These are phyloP conservation scores for Colletotrichum sansevieriae DNA, from an alignment of 2,329 filamentous ascomycete genomes.

Conservation along the genomic window DNA sequence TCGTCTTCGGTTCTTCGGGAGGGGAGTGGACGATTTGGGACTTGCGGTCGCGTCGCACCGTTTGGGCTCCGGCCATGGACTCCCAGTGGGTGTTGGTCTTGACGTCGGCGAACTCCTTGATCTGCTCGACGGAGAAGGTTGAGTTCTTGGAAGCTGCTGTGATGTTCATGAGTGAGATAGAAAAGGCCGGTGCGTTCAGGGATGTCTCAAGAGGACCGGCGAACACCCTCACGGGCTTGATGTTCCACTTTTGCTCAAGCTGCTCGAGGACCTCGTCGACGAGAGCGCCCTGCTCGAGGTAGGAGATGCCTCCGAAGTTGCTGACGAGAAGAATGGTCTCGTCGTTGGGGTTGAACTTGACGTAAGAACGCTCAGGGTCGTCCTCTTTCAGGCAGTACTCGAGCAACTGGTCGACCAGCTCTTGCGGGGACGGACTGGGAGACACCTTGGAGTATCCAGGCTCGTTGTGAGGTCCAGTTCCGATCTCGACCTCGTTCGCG, in stretches of 20 bases:
- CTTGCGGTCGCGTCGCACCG: slow-evolving; percentile 50
- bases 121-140: slow-evolving; percentile 62
- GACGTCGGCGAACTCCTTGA: slow-evolving; percentile 74
- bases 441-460: slow-evolving; percentile 70
- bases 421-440: slow-evolving; percentile 62
- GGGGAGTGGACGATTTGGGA: slow-evolving; percentile 59
- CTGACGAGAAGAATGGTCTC: slow-evolving; percentile 67
- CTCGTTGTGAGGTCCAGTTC: slow-evolving; percentile 77
- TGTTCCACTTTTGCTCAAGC: slow-evolving; percentile 60
- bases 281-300: slow-evolving; percentile 68
- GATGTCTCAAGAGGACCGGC: slow-evolving; percentile 78
- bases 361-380: slow-evolving; percentile 63
- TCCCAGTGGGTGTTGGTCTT: slow-evolving; percentile 71
- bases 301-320: slow-evolving; percentile 71
- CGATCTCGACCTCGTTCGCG: slow-evolving; percentile 69
- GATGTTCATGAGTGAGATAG: slow-evolving; percentile 74
- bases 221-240: slow-evolving; percentile 67
- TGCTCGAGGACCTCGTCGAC: slow-evolving; percentile 67
- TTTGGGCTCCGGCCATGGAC: slow-evolving; percentile 62
- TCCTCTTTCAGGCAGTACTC: slow-evolving; percentile 70
- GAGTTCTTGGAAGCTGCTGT: slow-evolving; percentile 60
- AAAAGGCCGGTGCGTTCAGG: slow-evolving; percentile 79
- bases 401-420: slow-evolving; percentile 69
- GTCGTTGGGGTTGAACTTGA: slow-evolving; percentile 60
- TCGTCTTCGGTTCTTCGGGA: slow-evolving; percentile 50